Evolutionary conservation across 306 rosid species (phyloP), one percentile per base, ranked within the genome.

Genomic region (Rubus parviflorus): DNA sequence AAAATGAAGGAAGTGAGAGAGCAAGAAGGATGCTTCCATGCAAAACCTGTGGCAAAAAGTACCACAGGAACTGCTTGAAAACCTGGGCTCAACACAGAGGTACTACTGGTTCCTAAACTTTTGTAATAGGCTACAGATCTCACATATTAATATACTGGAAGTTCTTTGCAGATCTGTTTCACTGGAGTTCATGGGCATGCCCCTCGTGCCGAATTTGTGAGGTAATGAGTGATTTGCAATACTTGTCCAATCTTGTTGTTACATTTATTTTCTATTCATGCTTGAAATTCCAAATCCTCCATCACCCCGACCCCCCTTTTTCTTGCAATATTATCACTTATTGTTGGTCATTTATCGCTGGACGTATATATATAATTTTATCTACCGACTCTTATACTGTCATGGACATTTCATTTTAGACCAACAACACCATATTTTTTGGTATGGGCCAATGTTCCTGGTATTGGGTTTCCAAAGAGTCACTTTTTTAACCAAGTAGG

Each of bases 51-150:
- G 80, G 93, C 80, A 96, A 96, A 87, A 92, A 92, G 78, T 96
- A 96, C 84, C 99, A 96, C 77, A 88, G 97, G 86, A 89, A 83
- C 85, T 96, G 99, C 86, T 81, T 96, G 91, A 92, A 88, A 83
- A 86, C 81, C 73, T 96, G 99, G 99, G 89, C 94, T 84, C 91
- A 91, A 71, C 82, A 96, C 79, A 89, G 99, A 89, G 99, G 99
- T 93, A 57, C 20, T 70, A 17, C 5, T n/a, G 38, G n/a, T 3
- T 72, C 77, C n/a, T 1, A 38, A 35, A 61, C 8, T 4, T 48
- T 10, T 73, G 19, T 53, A 7, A 3, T 10, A 16, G 23, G 11
- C 49, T 68, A 23, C 35, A 56, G 41, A 60, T 83, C 69, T 63
- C 22, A 45, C 40, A 1, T 38, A 47, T 70, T 42, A 38, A 77